Evolutionary conservation across 2,329 filamentous ascomycete genomes (phyloP), one percentile per base, ranked within the genome.

Genomic region (Sporothrix globosa): DNA sequence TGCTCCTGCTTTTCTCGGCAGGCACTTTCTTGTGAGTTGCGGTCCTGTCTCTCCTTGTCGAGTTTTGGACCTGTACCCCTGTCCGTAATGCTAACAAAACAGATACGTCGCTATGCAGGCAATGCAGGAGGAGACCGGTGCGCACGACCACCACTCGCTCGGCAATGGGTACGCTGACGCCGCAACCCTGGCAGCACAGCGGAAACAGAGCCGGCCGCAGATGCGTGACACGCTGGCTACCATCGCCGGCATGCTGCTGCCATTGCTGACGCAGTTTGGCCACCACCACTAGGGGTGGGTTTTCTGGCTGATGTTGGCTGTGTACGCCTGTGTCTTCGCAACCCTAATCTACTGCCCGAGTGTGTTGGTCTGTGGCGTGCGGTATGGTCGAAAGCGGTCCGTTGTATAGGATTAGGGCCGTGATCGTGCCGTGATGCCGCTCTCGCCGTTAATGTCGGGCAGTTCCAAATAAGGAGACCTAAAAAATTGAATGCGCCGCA

Each of bases 61-160:
- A 11, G 66, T 27, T 7, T 11, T 27, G 9, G 27, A n/a, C 30
- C n/a, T 44, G 17, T 46, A 17, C 48, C 39, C 69, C 14, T 44
- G 41, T 34, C 34, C 34, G 34, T 9, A 54, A 11, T 48, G 14
- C 34, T 46, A 54, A 46, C 41, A 41, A 19, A 30, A 27, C 73
- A 96, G 93, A 75, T 97, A 98, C 77, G 96, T 99, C 56, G 96
- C 96, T 0, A 97, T 98, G 94, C 96, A 99, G 78, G 93, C 94
- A 0, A 97, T 98, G 93, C 92, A 96, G 78, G 94, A 97, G 76
- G 87, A 90, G 27, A 82, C 84, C 67, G 80, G 82, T 67, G 30
- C 34, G 6, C 84, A 89, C 73, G 83, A 88, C n/a, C 82, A 86
- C 70, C 80, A 82, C 67, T 75, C 79, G 5, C 77, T 70, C 19